These are phyloP conservation scores for Globisporangium spiculum DNA, from an alignment of 352 stramenopile genomes.

Conservation along the genomic window DNA sequence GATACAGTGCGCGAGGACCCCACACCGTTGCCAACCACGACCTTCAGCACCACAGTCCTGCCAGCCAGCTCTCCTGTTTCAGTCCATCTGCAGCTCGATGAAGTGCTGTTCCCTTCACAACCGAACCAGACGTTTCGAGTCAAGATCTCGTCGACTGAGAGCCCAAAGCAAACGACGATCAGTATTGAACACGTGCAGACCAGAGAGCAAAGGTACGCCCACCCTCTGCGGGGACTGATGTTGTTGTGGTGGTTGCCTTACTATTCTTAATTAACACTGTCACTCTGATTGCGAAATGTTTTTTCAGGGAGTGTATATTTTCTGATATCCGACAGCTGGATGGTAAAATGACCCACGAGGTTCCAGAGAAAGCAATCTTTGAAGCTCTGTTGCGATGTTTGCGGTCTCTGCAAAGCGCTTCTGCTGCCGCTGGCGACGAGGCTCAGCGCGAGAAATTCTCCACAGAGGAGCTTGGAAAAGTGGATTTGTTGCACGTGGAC, in stretches of 20 bases:
- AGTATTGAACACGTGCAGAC: slow-evolving; percentile 30
- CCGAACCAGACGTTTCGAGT: slow-evolving; percentile 27
- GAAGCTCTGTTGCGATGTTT: slow-evolving; percentile 32
- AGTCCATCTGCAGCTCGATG: slow-evolving; percentile 28
- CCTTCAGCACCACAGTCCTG: background rate
- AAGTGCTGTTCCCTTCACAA: slow-evolving; percentile 29
- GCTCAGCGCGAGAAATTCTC: background rate
- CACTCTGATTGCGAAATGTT: background rate
- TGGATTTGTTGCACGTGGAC: slow-evolving; percentile 27
- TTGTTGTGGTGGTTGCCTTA: background rate
- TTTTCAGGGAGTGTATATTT: slow-evolving; percentile 25
- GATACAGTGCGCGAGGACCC: background rate
- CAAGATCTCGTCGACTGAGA: slow-evolving; percentile 17
- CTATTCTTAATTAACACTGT: background rate
- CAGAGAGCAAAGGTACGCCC: slow-evolving; percentile 19
- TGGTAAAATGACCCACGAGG: slow-evolving; percentile 20
- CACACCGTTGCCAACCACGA: background rate
- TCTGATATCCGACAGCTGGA: slow-evolving; percentile 26
- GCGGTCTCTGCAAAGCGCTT: slow-evolving; percentile 12
- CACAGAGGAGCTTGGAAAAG: slow-evolving; percentile 26
- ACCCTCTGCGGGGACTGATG: too few relatives aligned
- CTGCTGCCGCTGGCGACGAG: slow-evolving; percentile 15
- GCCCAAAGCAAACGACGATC: slow-evolving; percentile 19
- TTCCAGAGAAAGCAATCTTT: slow-evolving; percentile 23
- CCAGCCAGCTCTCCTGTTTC: background rate